A percentile compares a stretch with the other conserved stretches of the same genome.
phyloP scores from a whole-genome alignment of 1,284 basidiomycete species.

The Fomitiporia mediterranea region DNA sequence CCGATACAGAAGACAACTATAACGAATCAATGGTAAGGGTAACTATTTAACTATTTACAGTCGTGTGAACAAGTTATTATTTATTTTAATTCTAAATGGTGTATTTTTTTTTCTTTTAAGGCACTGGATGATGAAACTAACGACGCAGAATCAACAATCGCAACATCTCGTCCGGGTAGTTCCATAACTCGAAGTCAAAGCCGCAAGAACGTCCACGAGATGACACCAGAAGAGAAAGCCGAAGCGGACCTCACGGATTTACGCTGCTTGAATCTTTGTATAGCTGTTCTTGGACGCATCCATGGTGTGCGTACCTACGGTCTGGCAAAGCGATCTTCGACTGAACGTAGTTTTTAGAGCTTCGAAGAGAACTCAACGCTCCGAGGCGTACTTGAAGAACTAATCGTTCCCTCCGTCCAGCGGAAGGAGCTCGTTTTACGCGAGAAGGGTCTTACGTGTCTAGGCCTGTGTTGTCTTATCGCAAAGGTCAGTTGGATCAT shows the following conservation, averaged over 20 bases:
- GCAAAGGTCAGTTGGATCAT: conserved; percentile 7
- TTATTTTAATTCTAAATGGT: no score
- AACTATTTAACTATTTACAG: neutral
- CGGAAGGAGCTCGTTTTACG: conserved; percentile 52
- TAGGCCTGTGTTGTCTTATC: conserved; percentile 53
- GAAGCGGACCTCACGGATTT: conserved; percentile 70
- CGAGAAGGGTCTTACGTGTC: conserved; percentile 50
- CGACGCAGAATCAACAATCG: conserved; percentile 6
- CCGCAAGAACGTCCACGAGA: conserved; percentile 32
- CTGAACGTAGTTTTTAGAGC: neutral
- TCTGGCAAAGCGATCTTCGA: neutral
- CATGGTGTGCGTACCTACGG: conserved; percentile 68
- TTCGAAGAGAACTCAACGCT: conserved; percentile 54
- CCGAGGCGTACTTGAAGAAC: conserved; percentile 55
- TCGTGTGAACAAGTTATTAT: no score
- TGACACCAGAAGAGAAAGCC: conserved; percentile 54
- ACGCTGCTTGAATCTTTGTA: conserved; percentile 78
- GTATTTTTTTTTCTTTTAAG: no score
- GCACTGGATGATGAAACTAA: conserved; percentile 30
- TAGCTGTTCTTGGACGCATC: conserved; percentile 87
- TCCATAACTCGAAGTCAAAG: neutral
- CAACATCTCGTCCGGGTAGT: conserved; percentile 1
- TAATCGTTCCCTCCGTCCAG: conserved; percentile 56
- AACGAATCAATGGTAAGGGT: conserved; percentile 28
- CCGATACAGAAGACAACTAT: conserved; percentile 48